phyloP scores from a whole-genome alignment of 139 green algal genomes.

The Chlorella sp. region DNA sequence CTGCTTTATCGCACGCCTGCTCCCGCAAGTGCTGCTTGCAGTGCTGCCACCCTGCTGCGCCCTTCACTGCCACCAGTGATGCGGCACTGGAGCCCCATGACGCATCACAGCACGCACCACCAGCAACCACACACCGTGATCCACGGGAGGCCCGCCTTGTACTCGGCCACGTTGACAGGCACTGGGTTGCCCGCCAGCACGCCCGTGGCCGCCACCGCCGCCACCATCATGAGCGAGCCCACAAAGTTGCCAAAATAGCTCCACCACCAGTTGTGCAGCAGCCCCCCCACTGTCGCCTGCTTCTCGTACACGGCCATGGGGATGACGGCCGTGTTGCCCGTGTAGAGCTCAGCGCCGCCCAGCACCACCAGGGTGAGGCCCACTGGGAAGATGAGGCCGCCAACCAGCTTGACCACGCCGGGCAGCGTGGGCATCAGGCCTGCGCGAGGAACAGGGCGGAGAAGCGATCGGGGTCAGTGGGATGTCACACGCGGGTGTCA shows the following conservation, averaged over 20 bases:
- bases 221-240: slow-evolving; percentile 59
- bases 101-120: no score
- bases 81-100: no score
- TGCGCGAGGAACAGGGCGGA: no score
- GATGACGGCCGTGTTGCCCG: slow-evolving; percentile 69
- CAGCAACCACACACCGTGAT: neutral
- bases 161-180: slow-evolving; percentile 34
- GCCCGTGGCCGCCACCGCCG: slow-evolving; percentile 48
- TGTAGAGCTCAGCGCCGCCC: slow-evolving; percentile 79
- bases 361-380: slow-evolving; percentile 52
- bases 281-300: slow-evolving; percentile 33
- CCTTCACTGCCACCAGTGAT: no score
- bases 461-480: no score
- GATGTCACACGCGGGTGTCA: no score
- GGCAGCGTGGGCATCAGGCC: slow-evolving; percentile 51
- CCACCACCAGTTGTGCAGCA: slow-evolving; percentile 56
- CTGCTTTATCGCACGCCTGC: no score
- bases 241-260: slow-evolving; percentile 81
- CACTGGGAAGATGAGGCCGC: slow-evolving; percentile 49
- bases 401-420: slow-evolving; percentile 44
- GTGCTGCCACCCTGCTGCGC: no score
- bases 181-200: slow-evolving; percentile 32
- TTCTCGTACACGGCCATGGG: slow-evolving; percentile 52
- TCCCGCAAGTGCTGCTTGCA: no score
- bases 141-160: slow-evolving; percentile 34